These are phyloP conservation scores for Aspergillus incahuasiensis DNA, from an alignment of 495 filamentous ascomycete species.

Conservation along the genomic window DNA sequence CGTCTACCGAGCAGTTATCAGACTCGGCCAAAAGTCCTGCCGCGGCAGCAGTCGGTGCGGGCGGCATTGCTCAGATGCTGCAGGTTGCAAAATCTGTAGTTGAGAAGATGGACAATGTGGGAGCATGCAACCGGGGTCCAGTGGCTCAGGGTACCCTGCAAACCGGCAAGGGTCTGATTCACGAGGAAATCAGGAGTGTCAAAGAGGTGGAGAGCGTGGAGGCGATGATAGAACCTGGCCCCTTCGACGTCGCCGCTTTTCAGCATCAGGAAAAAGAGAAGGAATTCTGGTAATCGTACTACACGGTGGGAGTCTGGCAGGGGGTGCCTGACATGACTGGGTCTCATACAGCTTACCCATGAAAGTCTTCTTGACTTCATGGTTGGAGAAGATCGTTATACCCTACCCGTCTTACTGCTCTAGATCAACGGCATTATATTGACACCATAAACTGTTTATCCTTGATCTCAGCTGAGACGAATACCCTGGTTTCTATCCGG, in stretches of 20 bases:
- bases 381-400: too few species aligned
- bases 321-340: too few species aligned
- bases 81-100: conserved; percentile 28
- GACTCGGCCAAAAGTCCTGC: conserved; percentile 7
- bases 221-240: background rate
- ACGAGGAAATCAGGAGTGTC: conserved; percentile 19
- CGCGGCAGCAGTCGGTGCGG: conserved; percentile 23
- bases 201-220: conserved; percentile 19
- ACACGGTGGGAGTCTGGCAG: too few species aligned
- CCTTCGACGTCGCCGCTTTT: background rate
- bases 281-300: conserved; percentile 18
- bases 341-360: too few species aligned
- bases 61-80: conserved; percentile 30
- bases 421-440: too few species aligned
- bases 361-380: too few species aligned
- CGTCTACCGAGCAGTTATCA: background rate
- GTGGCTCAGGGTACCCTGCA: background rate
- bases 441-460: too few species aligned
- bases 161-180: conserved; percentile 5
- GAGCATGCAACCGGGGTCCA: conserved; percentile 22
- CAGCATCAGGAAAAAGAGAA: background rate
- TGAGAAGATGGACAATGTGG: conserved; percentile 34
- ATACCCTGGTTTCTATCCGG: too few species aligned
- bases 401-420: too few species aligned
- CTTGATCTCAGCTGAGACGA: too few species aligned